phyloP scores from a whole-genome alignment of 805 yeast genomes.

The Danielia reshetovae region DNA sequence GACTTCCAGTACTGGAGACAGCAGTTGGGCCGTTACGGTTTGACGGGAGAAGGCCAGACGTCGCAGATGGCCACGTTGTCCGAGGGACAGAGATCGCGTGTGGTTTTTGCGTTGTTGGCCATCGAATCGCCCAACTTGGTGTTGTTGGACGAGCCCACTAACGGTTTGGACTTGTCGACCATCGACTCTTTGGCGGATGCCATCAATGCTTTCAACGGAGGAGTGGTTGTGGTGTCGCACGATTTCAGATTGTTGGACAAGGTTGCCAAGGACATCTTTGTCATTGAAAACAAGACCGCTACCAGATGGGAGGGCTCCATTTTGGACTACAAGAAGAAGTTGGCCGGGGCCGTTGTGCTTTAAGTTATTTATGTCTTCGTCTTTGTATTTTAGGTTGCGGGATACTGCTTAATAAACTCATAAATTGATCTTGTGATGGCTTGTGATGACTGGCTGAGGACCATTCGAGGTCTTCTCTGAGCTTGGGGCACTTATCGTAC shows the following conservation, averaged over 20 bases:
- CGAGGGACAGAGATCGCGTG: conserved; percentile 99
- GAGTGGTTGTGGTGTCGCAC: conserved; percentile 97
- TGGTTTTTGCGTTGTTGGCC: conserved; percentile 94
- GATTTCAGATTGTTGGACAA: conserved; percentile 97
- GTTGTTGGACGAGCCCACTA: conserved; percentile 98
- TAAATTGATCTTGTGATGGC: too few species aligned
- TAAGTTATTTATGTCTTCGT: too few species aligned
- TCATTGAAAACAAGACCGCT: conserved; percentile 92
- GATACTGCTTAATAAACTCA: too few species aligned
- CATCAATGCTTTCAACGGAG: conserved; percentile 91
- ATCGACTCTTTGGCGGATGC: conserved; percentile 98
- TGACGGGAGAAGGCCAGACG: conserved; percentile 98
- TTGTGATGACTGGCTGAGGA: too few species aligned
- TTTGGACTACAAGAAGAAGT: conserved; percentile 86
- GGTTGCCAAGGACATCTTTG: conserved; percentile 95
- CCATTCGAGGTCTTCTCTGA: too few species aligned
- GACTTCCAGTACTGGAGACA: conserved; percentile 99
- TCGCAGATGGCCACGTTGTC: conserved; percentile 97
- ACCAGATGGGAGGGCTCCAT: conserved; percentile 95
- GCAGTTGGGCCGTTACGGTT: conserved; percentile 96
- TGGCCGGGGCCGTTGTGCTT: conserved; percentile 86
- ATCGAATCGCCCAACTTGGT: conserved; percentile 93
- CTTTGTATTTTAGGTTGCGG: too few species aligned
- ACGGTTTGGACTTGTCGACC: conserved; percentile 97
- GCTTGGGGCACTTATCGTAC: too few species aligned